These are phyloP conservation scores for Termitomyces bulborhizus DNA, from an alignment of 768 basidiomycete genomes.

Conservation along the genomic window DNA sequence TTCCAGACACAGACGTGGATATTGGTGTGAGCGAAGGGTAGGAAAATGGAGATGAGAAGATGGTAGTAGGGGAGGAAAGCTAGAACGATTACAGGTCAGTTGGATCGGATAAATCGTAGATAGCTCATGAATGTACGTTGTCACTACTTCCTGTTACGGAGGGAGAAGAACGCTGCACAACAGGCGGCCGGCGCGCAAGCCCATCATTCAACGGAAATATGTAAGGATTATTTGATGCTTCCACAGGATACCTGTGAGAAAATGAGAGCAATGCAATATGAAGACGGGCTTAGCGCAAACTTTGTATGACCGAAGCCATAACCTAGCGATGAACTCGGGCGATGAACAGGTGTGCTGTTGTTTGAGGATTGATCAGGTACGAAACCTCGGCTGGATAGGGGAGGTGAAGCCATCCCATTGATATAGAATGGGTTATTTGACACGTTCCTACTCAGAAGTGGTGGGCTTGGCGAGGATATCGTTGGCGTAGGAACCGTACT, in stretches of 20 bases:
- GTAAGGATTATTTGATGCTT: conserved; percentile 26
- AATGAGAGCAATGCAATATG: not conserved
- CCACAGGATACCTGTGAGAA: conserved; percentile 32
- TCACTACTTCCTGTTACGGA: conserved; percentile 44
- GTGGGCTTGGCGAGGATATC: conserved; percentile 6
- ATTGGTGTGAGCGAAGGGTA: conserved; percentile 43
- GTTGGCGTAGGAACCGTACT: conserved; percentile 7
- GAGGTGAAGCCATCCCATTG: conserved; percentile 12
- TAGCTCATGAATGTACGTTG: conserved; percentile 27
- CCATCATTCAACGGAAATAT: conserved; percentile 18
- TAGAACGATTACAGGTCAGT: conserved; percentile 2
- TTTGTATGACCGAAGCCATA: conserved; percentile 34
- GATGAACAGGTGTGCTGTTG: conserved; percentile 16
- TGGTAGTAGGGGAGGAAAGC: conserved; percentile 30
- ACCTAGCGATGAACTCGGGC: conserved; percentile 29
- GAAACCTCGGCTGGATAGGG: conserved; percentile 15
- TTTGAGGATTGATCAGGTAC: conserved; percentile 9
- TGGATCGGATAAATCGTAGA: not conserved
- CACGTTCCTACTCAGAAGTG: conserved; percentile 19
- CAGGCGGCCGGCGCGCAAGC: conserved; percentile 32
- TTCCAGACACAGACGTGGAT: conserved; percentile 32
- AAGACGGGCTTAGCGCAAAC: conserved; percentile 18
- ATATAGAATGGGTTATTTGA: conserved; percentile 21
- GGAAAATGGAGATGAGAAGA: conserved; percentile 20
- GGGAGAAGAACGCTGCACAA: conserved; percentile 33